Evolutionary conservation across 2,329 filamentous ascomycete genomes (phyloP), one percentile per base, ranked within the genome.

Genomic region (Xylaria sp.): DNA sequence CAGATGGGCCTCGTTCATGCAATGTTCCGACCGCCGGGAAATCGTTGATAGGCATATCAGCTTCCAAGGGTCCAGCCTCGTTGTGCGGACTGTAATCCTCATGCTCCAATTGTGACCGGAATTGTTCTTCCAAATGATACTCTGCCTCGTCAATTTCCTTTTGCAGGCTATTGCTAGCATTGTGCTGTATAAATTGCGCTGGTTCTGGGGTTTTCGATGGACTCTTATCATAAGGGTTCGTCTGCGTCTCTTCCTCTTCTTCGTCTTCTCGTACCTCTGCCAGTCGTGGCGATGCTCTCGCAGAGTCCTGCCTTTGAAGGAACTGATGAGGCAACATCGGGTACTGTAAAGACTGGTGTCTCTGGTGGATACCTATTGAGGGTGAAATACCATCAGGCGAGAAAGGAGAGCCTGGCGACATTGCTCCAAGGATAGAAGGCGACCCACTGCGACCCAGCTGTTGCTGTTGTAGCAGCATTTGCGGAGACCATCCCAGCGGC

Each of bases 141-240:
- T 97, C 93, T 4, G 92, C 91, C 76, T 94, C 92, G 59, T 96
- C 91, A 65, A 97, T 91, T 74, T 96, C 94, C 70, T 91, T 91
- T 78, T 97, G 94, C 28, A 97, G 85, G 55, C 89, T 93, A 71
- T 90, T 87, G 75, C 91, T 94, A 50, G 93, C 86, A 74, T 94
- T 94, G 74, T 94, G 92, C 56, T 82, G 80, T 62, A 85, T 82
- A 55, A 82, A 82, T 56, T 81, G 80, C 12, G 74, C 65, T 10
- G 85, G 82, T 74, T 90, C 86, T 0, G 87, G 85, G 0, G 85
- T 87, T 75, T 86, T 87, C 1, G 85, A 87, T 10, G 83, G 84
- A 66, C 83, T 87, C 79, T 88, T 86, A 39, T 78, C 78, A 50
- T 78, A 79, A 1, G 78, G 78, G 44, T 80, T 79, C 74, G 77